Evolutionary conservation across 2,329 filamentous ascomycete species (phyloP), one percentile per base, ranked within the genome.

Genomic region (Coniochaeta pulveracea): DNA sequence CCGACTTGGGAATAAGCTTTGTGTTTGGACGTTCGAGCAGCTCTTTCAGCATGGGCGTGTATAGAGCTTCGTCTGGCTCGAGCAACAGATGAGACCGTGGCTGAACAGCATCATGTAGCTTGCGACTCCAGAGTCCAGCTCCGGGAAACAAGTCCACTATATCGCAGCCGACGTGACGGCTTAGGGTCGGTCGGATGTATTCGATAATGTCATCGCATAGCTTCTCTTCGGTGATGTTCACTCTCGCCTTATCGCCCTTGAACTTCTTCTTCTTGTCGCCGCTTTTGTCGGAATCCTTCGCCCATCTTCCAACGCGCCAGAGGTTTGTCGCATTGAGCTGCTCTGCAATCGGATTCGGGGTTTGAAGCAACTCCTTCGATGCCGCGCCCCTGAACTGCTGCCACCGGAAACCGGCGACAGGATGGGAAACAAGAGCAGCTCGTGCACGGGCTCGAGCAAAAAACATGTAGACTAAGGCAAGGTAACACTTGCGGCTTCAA

Each of bases 61-160:
- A 89, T 4, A 68, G 46, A 0, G 63, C 55, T 3, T 57, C 52
- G 21, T 83, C 71, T 3, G 78, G 76, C 48, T 96, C 88, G 55
- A 95, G 66, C 26, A 98, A 64, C 27, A 95, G 60, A 59, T 98
- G 91, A 5, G 73, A 77, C 37, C 85, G 76, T 4, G 89, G 89
- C 46, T 85, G 60, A 6, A 98, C 63, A 28, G 70, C 60, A 0
- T 84, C 66, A 50, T 94, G 76, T 1, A 96, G 62, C 46, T 80
- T 83, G 18, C 64, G 63, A 21, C 88, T 93, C 74, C 81, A 91
- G 3, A 93, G 34, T 7, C 86, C 85, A 1, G 61, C 61, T 10
- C 86, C 86, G 0, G 89, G 89, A 52, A 88, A 85, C 36, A 94
- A 62, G 50, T 96, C 89, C 46, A 98, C 63, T 27, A 96, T 69